These are phyloP conservation scores for Chlorella ohadii DNA, from an alignment of 139 green algal genomes.

Conservation along the genomic window DNA sequence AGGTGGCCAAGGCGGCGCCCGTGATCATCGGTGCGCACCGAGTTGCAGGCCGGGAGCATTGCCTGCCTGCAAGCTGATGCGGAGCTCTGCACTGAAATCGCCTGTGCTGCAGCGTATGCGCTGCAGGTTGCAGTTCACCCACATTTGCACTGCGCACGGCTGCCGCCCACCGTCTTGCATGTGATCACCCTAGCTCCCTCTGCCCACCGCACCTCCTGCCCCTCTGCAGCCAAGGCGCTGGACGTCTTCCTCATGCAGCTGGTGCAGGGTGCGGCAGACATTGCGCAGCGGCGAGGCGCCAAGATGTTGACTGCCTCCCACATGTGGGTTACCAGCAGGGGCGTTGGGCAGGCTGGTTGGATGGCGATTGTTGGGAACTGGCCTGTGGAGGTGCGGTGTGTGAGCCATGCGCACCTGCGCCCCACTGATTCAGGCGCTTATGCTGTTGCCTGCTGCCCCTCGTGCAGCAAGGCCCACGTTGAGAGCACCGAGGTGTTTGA, in stretches of 20 bases:
- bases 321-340: constrained; percentile 62
- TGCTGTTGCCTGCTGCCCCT: not conserved
- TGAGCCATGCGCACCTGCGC: too few species aligned
- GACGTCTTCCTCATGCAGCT: constrained; percentile 90
- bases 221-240: constrained; percentile 75
- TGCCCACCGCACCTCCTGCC: not conserved
- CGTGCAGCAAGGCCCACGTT: not conserved
- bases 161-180: too few species aligned
- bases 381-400: too few species aligned
- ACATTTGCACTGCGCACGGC: not conserved
- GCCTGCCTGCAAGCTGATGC: not conserved
- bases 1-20: constrained; percentile 90
- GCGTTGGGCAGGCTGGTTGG: too few species aligned
- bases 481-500: not conserved
- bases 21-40: constrained; percentile 84
- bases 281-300: constrained; percentile 70
- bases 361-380: too few species aligned
- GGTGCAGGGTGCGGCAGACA: constrained; percentile 59
- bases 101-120: not conserved
- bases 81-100: not conserved
- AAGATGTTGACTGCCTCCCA: constrained; percentile 82
- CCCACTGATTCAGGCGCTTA: not conserved
- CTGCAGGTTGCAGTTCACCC: not conserved
- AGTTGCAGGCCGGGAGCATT: too few species aligned
- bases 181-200: too few species aligned